Evolutionary conservation across 495 filamentous ascomycete species (phyloP).

Genomic region (Penicillium herquei): DNA sequence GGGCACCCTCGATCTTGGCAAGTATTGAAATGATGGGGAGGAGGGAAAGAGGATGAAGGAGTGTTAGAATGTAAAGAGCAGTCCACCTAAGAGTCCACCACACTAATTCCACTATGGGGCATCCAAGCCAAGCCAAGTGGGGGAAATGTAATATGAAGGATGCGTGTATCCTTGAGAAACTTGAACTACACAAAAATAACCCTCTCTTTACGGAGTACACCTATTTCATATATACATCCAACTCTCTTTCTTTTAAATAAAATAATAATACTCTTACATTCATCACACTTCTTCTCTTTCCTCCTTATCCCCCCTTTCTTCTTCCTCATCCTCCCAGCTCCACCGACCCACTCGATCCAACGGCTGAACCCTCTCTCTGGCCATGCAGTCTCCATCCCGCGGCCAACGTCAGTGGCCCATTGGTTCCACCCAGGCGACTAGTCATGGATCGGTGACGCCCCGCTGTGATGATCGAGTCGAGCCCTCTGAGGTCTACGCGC

Average conservation of each 20-base stretch:
- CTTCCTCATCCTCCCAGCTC: slow-evolving; percentile 6
- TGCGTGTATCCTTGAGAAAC: background rate
- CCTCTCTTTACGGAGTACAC: no score
- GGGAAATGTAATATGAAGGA: background rate
- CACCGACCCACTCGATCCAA: slow-evolving; percentile 30
- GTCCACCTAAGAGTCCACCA: background rate
- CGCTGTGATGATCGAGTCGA: slow-evolving; percentile 29
- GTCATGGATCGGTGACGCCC: slow-evolving; percentile 32
- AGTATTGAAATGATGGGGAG: slow-evolving; percentile 9
- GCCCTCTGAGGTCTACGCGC: slow-evolving; percentile 16
- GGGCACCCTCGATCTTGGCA: slow-evolving; percentile 24
- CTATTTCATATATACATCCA: background rate
- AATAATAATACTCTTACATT: no score
- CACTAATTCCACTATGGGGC: background rate
- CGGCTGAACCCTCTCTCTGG: slow-evolving; percentile 24
- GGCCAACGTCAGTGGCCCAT: slow-evolving; percentile 20
- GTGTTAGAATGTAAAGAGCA: background rate
- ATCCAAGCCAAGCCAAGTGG: background rate
- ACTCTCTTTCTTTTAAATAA: background rate
- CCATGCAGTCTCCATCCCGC: slow-evolving; percentile 16
- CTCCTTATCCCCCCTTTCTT: background rate
- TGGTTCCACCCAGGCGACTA: slow-evolving; percentile 24
- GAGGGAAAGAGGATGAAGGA: background rate
- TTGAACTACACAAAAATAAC: no score
- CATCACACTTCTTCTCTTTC: background rate